Conservation (phyloP, 1,284 basidiomycete genomes). For the Leccinum variabile region DNA sequence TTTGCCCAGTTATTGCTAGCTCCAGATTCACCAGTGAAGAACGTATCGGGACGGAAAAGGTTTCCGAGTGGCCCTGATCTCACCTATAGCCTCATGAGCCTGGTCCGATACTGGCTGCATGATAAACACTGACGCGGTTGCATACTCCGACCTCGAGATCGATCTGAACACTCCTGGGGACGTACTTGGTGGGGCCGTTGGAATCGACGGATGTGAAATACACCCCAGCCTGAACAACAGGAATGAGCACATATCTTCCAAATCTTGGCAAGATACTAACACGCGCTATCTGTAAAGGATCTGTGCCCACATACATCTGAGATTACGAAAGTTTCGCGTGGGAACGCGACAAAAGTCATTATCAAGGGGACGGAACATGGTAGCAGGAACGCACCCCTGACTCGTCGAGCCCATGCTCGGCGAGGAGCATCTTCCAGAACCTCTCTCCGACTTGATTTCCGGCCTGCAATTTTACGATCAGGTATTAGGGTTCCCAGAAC, state of each 20-base stretch:
- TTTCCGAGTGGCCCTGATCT: slow-evolving; percentile 66
- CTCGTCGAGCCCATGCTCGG: slow-evolving; percentile 75
- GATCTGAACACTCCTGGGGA: slow-evolving; percentile 91
- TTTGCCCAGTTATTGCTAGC: slow-evolving; percentile 96
- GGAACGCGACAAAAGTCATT: slow-evolving; percentile 19
- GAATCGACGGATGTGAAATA: slow-evolving; percentile 69
- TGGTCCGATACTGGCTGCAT: not conserved
- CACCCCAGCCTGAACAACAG: slow-evolving; percentile 56
- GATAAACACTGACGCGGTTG: slow-evolving; percentile 58
- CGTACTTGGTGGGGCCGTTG: slow-evolving; percentile 62
- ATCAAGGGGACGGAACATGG: slow-evolving; percentile 25
- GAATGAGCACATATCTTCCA: slow-evolving; percentile 1
- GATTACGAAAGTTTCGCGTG: slow-evolving; percentile 6
- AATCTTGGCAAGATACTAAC: slow-evolving; percentile 30
- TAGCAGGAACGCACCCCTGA: slow-evolving; percentile 54
- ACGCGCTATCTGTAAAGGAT: slow-evolving; percentile 48
- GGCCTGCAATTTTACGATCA: slow-evolving; percentile 44
- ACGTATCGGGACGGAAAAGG: slow-evolving; percentile 90
- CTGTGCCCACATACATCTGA: slow-evolving; percentile 49
- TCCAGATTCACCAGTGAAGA: slow-evolving; percentile 68
- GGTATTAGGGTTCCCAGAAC: slow-evolving; percentile 15
- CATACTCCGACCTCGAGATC: slow-evolving; percentile 93
- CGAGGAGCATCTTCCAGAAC: slow-evolving; percentile 79
- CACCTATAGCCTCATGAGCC: slow-evolving; percentile 43
- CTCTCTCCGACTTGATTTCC: slow-evolving; percentile 76